Conservation (phyloP, 1,139 yeast species). For the Candida sp. region DNA sequence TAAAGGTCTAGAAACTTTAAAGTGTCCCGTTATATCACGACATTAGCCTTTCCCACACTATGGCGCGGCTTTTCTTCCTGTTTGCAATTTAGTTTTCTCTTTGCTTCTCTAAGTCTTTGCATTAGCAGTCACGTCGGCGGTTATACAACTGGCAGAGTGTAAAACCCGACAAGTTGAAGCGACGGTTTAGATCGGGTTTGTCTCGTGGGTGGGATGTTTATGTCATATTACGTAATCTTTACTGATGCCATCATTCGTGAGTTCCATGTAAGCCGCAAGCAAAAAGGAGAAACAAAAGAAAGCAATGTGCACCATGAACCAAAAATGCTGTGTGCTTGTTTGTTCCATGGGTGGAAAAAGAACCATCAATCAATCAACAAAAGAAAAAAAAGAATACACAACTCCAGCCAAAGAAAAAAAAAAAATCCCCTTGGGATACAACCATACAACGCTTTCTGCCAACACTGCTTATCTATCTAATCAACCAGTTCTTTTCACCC, state of each 20-base stretch:
- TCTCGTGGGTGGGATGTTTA: not conserved
- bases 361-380: too few species aligned
- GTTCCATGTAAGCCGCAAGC: constrained; percentile 3
- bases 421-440: not conserved
- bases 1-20: constrained; percentile 39
- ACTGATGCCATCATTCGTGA: not conserved
- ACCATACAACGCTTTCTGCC: not conserved
- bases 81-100: not conserved
- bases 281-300: not conserved
- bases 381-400: not conserved
- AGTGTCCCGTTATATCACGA: constrained; percentile 65
- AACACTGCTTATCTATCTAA: not conserved
- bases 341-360: too few species aligned
- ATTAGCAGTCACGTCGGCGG: not conserved
- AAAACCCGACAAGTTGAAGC: not conserved
- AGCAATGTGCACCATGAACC: not conserved
- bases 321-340: not conserved
- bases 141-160: not conserved
- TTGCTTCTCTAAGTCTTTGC: not conserved
- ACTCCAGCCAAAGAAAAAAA: not conserved
- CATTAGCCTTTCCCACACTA: constrained; percentile 22
- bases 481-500: not conserved
- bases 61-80: not conserved
- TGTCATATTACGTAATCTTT: constrained; percentile 2
- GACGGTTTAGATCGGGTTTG: too few species aligned